Evolutionary conservation across 2,329 filamentous ascomycete species (phyloP).

Genomic region (Lachnellula hyalina): DNA sequence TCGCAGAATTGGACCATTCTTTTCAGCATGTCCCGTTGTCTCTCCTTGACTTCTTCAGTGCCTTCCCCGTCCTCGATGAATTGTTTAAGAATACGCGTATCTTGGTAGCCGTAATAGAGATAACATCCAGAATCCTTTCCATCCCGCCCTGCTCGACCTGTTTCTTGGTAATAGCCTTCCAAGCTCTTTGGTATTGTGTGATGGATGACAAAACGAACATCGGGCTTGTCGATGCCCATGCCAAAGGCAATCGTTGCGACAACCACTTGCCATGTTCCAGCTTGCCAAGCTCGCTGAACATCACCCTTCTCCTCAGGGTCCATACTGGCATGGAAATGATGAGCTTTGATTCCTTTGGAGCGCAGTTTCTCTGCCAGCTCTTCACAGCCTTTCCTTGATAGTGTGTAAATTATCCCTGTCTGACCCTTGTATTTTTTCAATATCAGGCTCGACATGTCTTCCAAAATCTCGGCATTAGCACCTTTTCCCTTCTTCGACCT

Average conservation of each 20-base stretch:
- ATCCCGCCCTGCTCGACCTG: slow-evolving; percentile 88
- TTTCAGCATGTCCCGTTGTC: slow-evolving; percentile 79
- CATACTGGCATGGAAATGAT: slow-evolving; percentile 84
- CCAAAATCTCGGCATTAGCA: slow-evolving; percentile 36
- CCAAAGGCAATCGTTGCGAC: slow-evolving; percentile 98
- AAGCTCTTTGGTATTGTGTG: slow-evolving; percentile 89
- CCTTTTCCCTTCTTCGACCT: slow-evolving; percentile 60
- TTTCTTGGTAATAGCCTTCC: slow-evolving; percentile 98
- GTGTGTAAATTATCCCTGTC: slow-evolving; percentile 88
- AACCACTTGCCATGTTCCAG: slow-evolving; percentile 74
- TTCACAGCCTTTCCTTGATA: slow-evolving; percentile 81
- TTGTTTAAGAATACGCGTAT: slow-evolving; percentile 66
- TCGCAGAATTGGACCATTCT: slow-evolving; percentile 85
- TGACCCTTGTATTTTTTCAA: slow-evolving; percentile 60
- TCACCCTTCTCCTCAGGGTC: slow-evolving; percentile 59
- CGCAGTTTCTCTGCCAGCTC: slow-evolving; percentile 65
- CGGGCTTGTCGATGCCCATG: slow-evolving; percentile 98
- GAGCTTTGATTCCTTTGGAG: slow-evolving; percentile 60
- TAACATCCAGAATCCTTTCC: slow-evolving; percentile 84
- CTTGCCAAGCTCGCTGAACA: slow-evolving; percentile 80
- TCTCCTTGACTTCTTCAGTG: slow-evolving; percentile 70
- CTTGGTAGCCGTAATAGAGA: slow-evolving; percentile 78
- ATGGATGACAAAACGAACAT: slow-evolving; percentile 95
- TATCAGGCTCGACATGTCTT: slow-evolving; percentile 60
- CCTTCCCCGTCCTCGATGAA: slow-evolving; percentile 83